phyloP scores from a whole-genome alignment of 352 stramenopile species.

The Phytophthora melonis region DNA sequence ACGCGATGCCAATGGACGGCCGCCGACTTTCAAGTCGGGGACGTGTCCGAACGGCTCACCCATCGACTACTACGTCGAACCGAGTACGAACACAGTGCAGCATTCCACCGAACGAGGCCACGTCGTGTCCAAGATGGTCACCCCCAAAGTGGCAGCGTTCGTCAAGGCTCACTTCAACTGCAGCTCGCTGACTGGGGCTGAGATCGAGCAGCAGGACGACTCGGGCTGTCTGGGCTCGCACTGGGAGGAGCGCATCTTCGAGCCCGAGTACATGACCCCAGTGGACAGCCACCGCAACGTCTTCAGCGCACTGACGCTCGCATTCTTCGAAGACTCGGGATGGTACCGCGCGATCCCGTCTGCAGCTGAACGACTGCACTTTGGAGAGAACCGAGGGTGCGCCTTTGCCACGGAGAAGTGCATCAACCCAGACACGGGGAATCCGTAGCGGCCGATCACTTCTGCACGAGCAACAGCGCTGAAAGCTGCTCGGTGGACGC shows the following conservation, averaged over 20 bases:
- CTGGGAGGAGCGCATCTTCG: conserved; percentile 88
- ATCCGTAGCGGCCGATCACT: conserved; percentile 66
- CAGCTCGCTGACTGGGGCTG: conserved; percentile 57
- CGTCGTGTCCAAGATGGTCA: conserved; percentile 75
- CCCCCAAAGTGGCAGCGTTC: conserved; percentile 64
- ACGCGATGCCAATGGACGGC: conserved; percentile 54
- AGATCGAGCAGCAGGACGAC: conserved; percentile 82
- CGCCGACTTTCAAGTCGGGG: conserved; percentile 34
- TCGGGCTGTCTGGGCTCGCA: conserved; percentile 80
- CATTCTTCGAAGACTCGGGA: conserved; percentile 86
- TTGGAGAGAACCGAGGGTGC: conserved; percentile 72
- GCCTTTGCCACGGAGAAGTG: conserved; percentile 74
- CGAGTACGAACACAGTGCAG: conserved; percentile 54
- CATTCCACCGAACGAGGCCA: conserved; percentile 66
- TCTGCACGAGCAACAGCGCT: conserved; percentile 58
- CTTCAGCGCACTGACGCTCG: conserved; percentile 73
- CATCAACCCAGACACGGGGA: conserved; percentile 60
- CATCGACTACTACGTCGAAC: conserved; percentile 50
- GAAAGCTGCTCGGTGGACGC: conserved; percentile 85
- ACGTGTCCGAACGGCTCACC: conserved; percentile 68
- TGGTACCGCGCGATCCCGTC: conserved; percentile 79
- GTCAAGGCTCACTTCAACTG: conserved; percentile 80
- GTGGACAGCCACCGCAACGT: conserved; percentile 82
- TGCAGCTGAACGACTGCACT: conserved; percentile 65
- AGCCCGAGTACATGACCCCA: conserved; percentile 85